Evolutionary conservation across 257 asterid genomes (phyloP).

Genomic region (Asclepias syriaca): DNA sequence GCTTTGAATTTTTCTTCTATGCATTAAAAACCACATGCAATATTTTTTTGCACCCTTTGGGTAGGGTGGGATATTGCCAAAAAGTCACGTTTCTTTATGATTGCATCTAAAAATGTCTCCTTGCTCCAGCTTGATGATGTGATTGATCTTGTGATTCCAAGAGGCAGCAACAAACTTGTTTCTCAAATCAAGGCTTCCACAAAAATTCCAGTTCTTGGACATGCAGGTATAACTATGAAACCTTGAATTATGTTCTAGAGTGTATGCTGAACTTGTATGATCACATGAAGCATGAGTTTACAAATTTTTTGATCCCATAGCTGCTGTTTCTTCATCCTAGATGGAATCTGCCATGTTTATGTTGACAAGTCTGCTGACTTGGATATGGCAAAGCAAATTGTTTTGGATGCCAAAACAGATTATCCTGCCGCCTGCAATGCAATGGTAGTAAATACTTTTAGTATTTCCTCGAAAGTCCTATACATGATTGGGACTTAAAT

Average conservation of each 20-base stretch:
- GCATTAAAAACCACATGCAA: neutral
- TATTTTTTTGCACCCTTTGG: neutral
- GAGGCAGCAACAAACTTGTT: constrained; percentile 92
- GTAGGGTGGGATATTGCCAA: neutral
- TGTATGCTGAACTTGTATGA: neutral
- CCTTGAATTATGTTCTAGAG: neutral
- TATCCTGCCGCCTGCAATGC: constrained; percentile 92
- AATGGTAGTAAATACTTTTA: constrained; percentile 39
- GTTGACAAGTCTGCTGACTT: constrained; percentile 66
- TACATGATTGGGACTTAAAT: neutral
- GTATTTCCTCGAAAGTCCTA: constrained; percentile 2
- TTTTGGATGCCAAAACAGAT: constrained; percentile 69
- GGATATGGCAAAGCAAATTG: constrained; percentile 62
- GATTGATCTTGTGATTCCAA: constrained; percentile 85
- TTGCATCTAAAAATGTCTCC: neutral
- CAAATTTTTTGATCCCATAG: neutral
- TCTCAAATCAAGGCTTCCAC: constrained; percentile 74
- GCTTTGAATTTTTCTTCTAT: neutral
- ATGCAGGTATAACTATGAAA: constrained; percentile 48
- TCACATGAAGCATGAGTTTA: neutral
- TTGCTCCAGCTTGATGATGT: constrained; percentile 68
- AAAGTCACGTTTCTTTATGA: neutral
- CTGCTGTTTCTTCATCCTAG: constrained; percentile 26
- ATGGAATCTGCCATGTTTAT: constrained; percentile 82
- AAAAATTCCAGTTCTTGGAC: constrained; percentile 89